Evolutionary conservation across 177 flowering plant species (phyloP).

Genomic region (Vitis hybrid): DNA sequence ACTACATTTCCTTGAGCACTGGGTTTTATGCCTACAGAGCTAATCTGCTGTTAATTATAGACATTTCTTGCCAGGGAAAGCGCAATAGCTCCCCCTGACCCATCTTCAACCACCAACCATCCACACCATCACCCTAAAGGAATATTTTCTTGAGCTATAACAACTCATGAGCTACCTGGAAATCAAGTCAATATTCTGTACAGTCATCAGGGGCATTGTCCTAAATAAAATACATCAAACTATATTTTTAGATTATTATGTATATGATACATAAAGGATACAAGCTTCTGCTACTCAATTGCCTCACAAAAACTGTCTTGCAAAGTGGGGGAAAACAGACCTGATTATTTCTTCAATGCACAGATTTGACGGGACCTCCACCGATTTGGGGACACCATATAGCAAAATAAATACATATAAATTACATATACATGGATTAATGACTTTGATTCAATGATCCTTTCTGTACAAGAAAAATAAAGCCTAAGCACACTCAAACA

Average conservation of each 20-base stretch:
- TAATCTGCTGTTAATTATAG: too few species aligned
- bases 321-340: not conserved
- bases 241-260: not conserved
- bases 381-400: not conserved
- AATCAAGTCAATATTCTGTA: not conserved
- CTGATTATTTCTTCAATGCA: not conserved
- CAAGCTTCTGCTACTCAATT: not conserved
- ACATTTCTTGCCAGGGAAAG: too few species aligned
- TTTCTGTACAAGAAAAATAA: not conserved
- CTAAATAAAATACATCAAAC: not conserved
- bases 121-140: too few species aligned
- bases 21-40: too few species aligned
- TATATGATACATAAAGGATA: not conserved
- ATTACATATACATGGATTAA: not conserved
- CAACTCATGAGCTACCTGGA: not conserved
- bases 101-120: too few species aligned
- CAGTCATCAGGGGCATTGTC: not conserved
- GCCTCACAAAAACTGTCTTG: not conserved
- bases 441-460: not conserved
- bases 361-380: not conserved
- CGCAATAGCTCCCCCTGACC: too few species aligned
- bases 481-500: constrained; percentile 22
- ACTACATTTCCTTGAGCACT: too few species aligned
- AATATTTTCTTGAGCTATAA: not conserved
- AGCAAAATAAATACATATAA: not conserved